Evolutionary conservation across 495 filamentous ascomycete genomes (phyloP).

Genomic region (Cryomyces minteri): DNA sequence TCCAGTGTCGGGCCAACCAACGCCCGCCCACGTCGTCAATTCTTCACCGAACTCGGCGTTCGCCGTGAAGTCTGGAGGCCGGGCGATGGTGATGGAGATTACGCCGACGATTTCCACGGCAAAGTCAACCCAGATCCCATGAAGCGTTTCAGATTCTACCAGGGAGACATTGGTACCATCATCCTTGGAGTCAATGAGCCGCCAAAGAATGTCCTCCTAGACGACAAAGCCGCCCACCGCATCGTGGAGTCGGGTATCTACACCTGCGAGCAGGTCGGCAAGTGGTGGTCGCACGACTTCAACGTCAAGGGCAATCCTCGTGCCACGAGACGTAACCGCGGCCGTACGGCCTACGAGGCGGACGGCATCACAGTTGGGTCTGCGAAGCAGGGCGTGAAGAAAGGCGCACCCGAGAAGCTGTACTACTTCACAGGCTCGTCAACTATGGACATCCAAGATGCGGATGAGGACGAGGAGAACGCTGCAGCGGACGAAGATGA

Average conservation of each 20-base stretch:
- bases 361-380: too few species aligned
- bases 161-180: neutral
- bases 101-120: neutral
- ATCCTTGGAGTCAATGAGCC: neutral
- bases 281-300: neutral
- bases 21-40: neutral
- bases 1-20: neutral
- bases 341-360: neutral
- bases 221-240: neutral
- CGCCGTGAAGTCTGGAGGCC: neutral
- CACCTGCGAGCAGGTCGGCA: neutral
- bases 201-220: neutral
- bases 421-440: too few species aligned
- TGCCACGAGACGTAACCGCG: neutral
- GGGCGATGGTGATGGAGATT: neutral
- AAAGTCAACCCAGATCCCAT: neutral
- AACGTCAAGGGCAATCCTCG: neutral
- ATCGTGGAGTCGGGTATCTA: neutral
- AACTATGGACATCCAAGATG: too few species aligned
- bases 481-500: too few species aligned
- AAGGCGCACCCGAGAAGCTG: too few species aligned
- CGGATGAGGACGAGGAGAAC: too few species aligned
- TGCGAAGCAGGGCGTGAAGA: too few species aligned
- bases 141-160: neutral
- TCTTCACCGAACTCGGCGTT: neutral